These are phyloP conservation scores for Pleurotus pulmonarius DNA, from an alignment of 768 basidiomycete species.

Conservation along the genomic window DNA sequence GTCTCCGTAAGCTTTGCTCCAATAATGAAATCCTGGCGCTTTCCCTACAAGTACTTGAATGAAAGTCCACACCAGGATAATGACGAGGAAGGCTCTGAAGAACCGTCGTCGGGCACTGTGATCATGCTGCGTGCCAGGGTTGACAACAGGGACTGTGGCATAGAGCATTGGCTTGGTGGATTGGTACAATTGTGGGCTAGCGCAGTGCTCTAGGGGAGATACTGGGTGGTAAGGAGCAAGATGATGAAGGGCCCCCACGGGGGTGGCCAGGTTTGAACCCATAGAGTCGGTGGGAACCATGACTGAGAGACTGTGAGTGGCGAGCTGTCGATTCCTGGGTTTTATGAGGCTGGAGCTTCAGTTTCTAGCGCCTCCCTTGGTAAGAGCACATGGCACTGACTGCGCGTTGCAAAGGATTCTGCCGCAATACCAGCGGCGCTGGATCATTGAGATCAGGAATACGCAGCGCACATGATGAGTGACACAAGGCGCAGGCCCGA, in stretches of 20 bases:
- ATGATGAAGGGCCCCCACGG: no score
- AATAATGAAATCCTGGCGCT: background rate
- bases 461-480: no score
- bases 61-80: background rate
- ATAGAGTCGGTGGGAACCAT: no score
- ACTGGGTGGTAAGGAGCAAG: no score
- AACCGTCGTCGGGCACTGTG: background rate
- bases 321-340: no score
- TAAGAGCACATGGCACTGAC: background rate
- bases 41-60: background rate
- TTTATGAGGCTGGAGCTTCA: background rate
- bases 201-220: no score
- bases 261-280: no score
- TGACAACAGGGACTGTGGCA: background rate
- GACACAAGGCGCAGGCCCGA: no score
- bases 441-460: background rate
- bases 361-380: background rate
- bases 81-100: conserved; percentile 1
- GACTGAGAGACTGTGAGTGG: no score
- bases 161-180: background rate
- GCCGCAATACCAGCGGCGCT: background rate
- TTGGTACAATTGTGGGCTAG: no score
- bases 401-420: conserved; percentile 1
- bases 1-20: background rate
- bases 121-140: background rate